A percentile compares a stretch with the other conserved stretches of the same genome.
Conservation (phyloP, 164 flowering plant genomes). For the Berberis vulgaris region DNA sequence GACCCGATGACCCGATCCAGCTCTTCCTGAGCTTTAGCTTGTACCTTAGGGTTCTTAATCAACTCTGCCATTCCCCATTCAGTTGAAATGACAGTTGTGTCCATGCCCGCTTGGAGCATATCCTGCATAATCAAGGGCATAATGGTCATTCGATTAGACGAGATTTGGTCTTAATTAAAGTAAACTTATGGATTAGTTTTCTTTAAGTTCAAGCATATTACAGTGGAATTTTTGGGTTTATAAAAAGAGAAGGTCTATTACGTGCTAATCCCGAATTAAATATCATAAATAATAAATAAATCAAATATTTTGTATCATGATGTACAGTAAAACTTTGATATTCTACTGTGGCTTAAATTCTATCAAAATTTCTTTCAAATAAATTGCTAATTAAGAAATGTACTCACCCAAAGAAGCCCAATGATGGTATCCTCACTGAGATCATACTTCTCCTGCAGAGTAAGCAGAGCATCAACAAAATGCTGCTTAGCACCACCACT, state of each 20-base stretch:
- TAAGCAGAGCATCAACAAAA: conserved; percentile 46
- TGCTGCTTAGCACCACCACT: conserved; percentile 35
- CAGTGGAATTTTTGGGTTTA: too few relatives aligned
- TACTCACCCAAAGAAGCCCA: conserved; percentile 46
- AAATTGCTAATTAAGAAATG: neutral
- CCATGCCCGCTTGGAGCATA: conserved; percentile 26
- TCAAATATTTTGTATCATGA: too few relatives aligned
- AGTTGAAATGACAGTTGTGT: conserved; percentile 20
- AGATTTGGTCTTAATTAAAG: neutral
- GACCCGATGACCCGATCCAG: conserved; percentile 20
- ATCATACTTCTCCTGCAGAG: conserved; percentile 37
- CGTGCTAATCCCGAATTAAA: too few relatives aligned
- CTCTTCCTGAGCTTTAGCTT: conserved; percentile 23
- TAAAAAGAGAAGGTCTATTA: too few relatives aligned
- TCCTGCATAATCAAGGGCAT: conserved; percentile 13
- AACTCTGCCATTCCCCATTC: conserved; percentile 31
- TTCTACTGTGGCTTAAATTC: neutral
- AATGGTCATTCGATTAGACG: neutral
- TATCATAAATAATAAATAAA: too few relatives aligned
- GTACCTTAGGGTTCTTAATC: conserved; percentile 23
- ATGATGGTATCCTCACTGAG: conserved; percentile 46
- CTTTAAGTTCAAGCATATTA: too few relatives aligned
- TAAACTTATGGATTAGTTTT: too few relatives aligned
- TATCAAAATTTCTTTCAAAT: neutral
- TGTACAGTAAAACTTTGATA: too few relatives aligned